These are phyloP conservation scores for Gonium pectorale DNA, from an alignment of 139 green algal species.

Conservation along the genomic window DNA sequence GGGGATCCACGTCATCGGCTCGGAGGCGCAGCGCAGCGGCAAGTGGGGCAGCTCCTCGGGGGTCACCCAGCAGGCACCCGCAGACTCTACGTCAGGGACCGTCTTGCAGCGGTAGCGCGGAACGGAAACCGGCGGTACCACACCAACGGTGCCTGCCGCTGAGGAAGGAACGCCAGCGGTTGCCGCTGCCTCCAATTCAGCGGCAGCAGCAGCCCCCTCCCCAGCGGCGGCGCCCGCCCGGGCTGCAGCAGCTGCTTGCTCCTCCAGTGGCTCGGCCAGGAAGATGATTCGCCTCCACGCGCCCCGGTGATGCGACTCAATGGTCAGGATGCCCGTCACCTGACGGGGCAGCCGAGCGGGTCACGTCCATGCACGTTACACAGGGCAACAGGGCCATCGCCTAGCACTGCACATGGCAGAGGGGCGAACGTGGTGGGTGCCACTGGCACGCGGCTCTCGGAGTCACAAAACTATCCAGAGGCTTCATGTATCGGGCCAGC, in stretches of 20 bases:
- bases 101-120: slow-evolving; percentile 33
- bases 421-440: no score
- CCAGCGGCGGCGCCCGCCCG: neutral
- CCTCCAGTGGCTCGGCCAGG: slow-evolving; percentile 2
- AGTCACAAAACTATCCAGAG: no score
- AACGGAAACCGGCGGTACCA: no score
- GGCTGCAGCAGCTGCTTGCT: neutral
- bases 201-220: neutral
- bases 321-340: slow-evolving; percentile 47
- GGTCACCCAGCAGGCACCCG: slow-evolving; percentile 48
- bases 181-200: neutral
- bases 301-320: slow-evolving; percentile 15
- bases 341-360: no score
- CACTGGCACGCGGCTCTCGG: no score
- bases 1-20: slow-evolving; percentile 48
- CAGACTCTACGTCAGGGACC: slow-evolving; percentile 52
- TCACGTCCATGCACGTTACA: no score
- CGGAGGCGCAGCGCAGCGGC: slow-evolving; percentile 37
- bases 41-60: slow-evolving; percentile 32
- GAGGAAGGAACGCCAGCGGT: neutral
- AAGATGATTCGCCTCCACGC: slow-evolving; percentile 55
- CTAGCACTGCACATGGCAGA: no score
- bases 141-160: neutral
- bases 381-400: no score
- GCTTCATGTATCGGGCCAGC: no score